A percentile compares a stretch with the other conserved stretches of the same genome.
Evolutionary conservation across 352 stramenopile genomes (phyloP).

Genomic region (Pythium folliculosum): DNA sequence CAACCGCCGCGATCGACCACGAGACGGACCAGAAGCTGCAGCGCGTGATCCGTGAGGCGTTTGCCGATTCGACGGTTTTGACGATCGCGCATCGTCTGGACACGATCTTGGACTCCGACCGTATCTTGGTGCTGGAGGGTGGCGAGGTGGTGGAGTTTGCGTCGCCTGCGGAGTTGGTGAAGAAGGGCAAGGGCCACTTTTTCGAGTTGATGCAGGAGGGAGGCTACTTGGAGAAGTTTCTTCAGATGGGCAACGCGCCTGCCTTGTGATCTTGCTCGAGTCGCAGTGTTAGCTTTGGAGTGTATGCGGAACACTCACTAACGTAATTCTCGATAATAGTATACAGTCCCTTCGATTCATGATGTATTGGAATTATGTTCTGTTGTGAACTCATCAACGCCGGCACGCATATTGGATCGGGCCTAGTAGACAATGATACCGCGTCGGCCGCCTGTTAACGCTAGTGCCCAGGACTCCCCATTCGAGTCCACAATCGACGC

Average conservation of each 20-base stretch:
- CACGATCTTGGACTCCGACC: constrained; percentile 91
- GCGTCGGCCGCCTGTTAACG: constrained; percentile 42
- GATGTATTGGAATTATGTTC: no score
- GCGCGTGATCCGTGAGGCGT: constrained; percentile 83
- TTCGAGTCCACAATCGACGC: constrained; percentile 35
- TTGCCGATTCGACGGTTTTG: constrained; percentile 85
- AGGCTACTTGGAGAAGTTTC: constrained; percentile 36
- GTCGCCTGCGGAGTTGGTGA: constrained; percentile 61
- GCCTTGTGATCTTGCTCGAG: no score
- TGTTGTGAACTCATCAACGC: no score
- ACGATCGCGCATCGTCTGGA: constrained; percentile 94
- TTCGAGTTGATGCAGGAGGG: constrained; percentile 52
- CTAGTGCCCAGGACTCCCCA: constrained; percentile 37
- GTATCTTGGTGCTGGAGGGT: constrained; percentile 88
- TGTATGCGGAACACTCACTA: no score
- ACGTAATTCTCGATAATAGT: no score
- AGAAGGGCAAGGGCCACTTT: constrained; percentile 43
- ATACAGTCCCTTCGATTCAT: no score
- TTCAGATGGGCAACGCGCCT: background rate
- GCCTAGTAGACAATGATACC: constrained; percentile 58
- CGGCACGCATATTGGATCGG: background rate
- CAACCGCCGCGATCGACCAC: constrained; percentile 62
- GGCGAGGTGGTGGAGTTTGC: constrained; percentile 87
- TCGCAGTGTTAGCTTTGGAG: no score
- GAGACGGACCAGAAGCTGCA: constrained; percentile 66